These are phyloP conservation scores for Serendipita vermifera DNA, from an alignment of 768 basidiomycete species.

Conservation along the genomic window DNA sequence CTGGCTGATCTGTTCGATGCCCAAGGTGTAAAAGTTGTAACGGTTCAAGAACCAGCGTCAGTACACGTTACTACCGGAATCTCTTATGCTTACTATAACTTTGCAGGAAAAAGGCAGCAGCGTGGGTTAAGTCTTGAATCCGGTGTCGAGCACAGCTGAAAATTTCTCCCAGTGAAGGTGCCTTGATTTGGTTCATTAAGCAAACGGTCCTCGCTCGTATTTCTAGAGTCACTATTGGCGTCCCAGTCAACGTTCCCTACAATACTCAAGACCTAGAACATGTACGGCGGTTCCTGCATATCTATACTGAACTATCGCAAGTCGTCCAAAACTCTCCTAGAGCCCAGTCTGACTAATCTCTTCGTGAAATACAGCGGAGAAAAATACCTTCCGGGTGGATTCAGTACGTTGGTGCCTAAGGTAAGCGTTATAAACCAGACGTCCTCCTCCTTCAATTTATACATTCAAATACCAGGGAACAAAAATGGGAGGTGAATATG, in stretches of 20 bases:
- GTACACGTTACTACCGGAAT: neutral
- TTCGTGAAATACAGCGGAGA: neutral
- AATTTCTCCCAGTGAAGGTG: constrained; percentile 10
- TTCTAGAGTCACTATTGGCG: neutral
- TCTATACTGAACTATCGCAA: neutral
- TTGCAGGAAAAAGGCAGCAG: constrained; percentile 8
- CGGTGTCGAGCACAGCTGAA: too few species aligned
- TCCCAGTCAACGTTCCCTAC: neutral
- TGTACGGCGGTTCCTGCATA: neutral
- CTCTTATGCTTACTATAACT: neutral
- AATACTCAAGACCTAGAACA: neutral
- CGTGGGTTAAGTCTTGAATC: too few species aligned
- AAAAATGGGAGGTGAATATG: neutral
- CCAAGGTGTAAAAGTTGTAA: constrained; percentile 1
- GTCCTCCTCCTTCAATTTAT: neutral
- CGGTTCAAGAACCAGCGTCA: constrained; percentile 4
- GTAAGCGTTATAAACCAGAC: neutral
- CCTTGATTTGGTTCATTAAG: constrained; percentile 1
- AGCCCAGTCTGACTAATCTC: neutral
- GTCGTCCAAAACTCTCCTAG: neutral
- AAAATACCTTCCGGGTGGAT: neutral
- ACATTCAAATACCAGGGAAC: neutral
- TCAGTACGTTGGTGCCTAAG: neutral
- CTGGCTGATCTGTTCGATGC: neutral
- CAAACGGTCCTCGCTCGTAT: neutral